Conservation (phyloP, 2,329 filamentous ascomycete genomes). For the Chaetomium olivaceum region DNA sequence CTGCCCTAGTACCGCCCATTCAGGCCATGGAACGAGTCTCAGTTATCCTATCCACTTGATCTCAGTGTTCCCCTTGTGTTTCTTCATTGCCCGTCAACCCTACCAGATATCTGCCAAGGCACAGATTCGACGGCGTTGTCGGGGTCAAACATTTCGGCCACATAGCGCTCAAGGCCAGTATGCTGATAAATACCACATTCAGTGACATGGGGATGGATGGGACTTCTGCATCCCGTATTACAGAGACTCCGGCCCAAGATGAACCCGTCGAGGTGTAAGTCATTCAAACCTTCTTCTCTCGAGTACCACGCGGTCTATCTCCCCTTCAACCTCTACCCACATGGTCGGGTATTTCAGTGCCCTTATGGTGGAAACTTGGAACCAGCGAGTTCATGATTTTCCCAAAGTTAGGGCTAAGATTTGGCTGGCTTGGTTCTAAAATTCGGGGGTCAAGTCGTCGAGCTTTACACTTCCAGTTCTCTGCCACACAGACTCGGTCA, state of each 20-base stretch:
- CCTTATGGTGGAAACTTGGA: not conserved
- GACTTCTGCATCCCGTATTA: slow-evolving; percentile 12
- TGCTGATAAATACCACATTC: slow-evolving; percentile 5
- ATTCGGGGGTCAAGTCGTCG: too few species aligned
- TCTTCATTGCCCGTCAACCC: not conserved
- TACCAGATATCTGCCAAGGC: not conserved
- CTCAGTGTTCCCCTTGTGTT: not conserved
- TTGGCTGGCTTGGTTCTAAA: too few species aligned
- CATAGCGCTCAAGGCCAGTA: not conserved
- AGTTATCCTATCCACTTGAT: too few species aligned
- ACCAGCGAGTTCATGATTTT: not conserved
- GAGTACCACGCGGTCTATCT: not conserved
- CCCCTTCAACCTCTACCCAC: not conserved
- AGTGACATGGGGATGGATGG: slow-evolving; percentile 19
- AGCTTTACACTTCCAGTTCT: not conserved
- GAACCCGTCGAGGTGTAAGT: slow-evolving; percentile 20
- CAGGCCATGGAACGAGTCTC: not conserved
- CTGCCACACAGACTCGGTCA: not conserved
- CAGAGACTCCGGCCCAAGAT: not conserved
- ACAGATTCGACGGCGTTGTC: not conserved
- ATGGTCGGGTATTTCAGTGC: not conserved
- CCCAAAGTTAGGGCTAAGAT: too few species aligned
- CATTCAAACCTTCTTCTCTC: not conserved
- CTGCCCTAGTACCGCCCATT: not conserved
- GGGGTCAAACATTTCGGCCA: not conserved